phyloP scores from a whole-genome alignment of 2,329 filamentous ascomycete species.

The Sporothrix brasiliensis region DNA sequence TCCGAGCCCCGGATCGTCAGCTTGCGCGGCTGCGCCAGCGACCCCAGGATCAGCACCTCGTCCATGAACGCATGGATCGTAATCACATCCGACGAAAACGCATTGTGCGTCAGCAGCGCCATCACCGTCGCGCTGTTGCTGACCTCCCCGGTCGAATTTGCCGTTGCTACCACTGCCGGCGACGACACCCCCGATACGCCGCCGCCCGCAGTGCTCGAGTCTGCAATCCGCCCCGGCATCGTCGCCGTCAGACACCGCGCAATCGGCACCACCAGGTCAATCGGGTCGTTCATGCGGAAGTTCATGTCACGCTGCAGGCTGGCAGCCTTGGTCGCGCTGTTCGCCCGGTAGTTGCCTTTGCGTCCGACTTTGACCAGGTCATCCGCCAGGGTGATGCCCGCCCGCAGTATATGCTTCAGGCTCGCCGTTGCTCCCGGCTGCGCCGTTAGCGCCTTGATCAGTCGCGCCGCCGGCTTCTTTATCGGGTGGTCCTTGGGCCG shows the following conservation, averaged over 20 bases:
- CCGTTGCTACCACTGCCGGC: neutral
- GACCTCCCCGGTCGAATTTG: slow-evolving; percentile 43
- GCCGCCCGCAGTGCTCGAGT: neutral
- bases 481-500: slow-evolving; percentile 48
- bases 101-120: slow-evolving; percentile 71
- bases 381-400: slow-evolving; percentile 57
- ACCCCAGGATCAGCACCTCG: slow-evolving; percentile 86
- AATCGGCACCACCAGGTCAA: slow-evolving; percentile 83
- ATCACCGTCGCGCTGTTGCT: slow-evolving; percentile 19
- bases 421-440: neutral
- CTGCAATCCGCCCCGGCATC: slow-evolving; percentile 56
- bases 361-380: slow-evolving; percentile 53
- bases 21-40: slow-evolving; percentile 88
- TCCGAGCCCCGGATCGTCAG: slow-evolving; percentile 87
- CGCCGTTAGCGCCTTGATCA: slow-evolving; percentile 41
- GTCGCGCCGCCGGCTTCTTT: slow-evolving; percentile 67
- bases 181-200: neutral
- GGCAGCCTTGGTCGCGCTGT: slow-evolving; percentile 68
- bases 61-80: slow-evolving; percentile 81
- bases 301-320: slow-evolving; percentile 76
- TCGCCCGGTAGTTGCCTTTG: slow-evolving; percentile 78
- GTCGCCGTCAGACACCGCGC: slow-evolving; percentile 82
- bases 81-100: slow-evolving; percentile 83
- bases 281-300: slow-evolving; percentile 83
- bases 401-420: slow-evolving; percentile 35